Conservation (phyloP, 75 land plant genomes). For the Pinus albicaulis region DNA sequence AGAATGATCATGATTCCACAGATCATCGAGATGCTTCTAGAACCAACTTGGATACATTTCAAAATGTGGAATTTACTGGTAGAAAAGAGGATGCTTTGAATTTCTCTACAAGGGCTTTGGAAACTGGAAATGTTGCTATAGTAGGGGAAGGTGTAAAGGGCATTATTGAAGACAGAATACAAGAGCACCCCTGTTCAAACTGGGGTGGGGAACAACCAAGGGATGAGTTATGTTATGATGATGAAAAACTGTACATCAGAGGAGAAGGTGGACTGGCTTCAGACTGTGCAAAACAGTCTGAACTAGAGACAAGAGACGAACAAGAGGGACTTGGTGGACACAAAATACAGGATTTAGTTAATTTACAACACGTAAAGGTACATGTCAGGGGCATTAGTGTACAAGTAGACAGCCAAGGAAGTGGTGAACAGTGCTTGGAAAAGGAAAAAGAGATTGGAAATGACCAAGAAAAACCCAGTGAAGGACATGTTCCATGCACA, state of each 20-base stretch:
- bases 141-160: neutral
- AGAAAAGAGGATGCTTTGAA: neutral
- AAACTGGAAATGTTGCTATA: neutral
- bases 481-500: neutral
- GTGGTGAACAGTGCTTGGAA: neutral
- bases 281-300: neutral
- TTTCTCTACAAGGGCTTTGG: neutral
- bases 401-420: neutral
- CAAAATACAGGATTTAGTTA: neutral
- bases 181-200: neutral
- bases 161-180: neutral
- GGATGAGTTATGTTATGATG: neutral
- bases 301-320: neutral
- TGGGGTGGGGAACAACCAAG: neutral
- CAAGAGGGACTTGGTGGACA: neutral
- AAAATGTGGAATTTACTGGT: neutral
- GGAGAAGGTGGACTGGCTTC: neutral
- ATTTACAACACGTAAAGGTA: neutral
- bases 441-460: neutral
- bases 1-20: neutral
- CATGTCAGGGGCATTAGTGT: neutral
- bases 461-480: neutral
- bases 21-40: no score
- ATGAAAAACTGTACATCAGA: neutral
- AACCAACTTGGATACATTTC: neutral